Base-by-base conservation (phyloP, 148 eudicot species). In the Selenicereus undatus region DNA sequence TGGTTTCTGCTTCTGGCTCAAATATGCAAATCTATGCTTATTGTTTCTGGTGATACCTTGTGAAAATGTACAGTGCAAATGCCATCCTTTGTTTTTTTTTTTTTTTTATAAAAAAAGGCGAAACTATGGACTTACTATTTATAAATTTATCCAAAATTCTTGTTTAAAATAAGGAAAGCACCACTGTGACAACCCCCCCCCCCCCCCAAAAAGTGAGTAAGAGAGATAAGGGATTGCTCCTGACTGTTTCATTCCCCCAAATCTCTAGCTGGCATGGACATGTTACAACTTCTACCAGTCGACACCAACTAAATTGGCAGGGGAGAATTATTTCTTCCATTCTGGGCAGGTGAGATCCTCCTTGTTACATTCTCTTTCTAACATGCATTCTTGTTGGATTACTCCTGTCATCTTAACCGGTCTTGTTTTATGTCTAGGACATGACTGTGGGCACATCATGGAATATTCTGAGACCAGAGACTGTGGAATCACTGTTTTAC, bases 391-490 rank as follows among this genome's bases (percentile, higher is more conserved):
- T 48, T 50, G 51, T 58, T 76, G 29, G n/a, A 21, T 11, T 52
- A 36, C 29, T 29, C 42, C 48, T 35, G 76, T 74, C 13, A 29
- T 74, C 72, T 39, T 66, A n/a, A 27, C 39, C 39, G 9, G 79
- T 39, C 70, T 73, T 56, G 22, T 24, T 52, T 78, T n/a, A 35
- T 58, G 80, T 78, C 81, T 82, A 97, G 99, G 99, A 97, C 85
- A 88, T 97, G 96, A 86, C 83, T 75, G 98, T 97, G 79, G 99
- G 99, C 81, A 97, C 98, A 78, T 94, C 99, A 65, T 97, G 98
- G 99, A 94, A 97, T 87, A 94, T 97, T 87, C 77, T 97, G 88
- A 91, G 99, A 86, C 99, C 98, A 52, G 99, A 97, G 88, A 97
- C 99, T 5, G 97, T 97, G 58, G 99, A 97, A 84, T 97, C 99